Evolutionary conservation across 2,329 filamentous ascomycete genomes (phyloP), one percentile per base, ranked within the genome.

Genomic region (Camillea tinctor): DNA sequence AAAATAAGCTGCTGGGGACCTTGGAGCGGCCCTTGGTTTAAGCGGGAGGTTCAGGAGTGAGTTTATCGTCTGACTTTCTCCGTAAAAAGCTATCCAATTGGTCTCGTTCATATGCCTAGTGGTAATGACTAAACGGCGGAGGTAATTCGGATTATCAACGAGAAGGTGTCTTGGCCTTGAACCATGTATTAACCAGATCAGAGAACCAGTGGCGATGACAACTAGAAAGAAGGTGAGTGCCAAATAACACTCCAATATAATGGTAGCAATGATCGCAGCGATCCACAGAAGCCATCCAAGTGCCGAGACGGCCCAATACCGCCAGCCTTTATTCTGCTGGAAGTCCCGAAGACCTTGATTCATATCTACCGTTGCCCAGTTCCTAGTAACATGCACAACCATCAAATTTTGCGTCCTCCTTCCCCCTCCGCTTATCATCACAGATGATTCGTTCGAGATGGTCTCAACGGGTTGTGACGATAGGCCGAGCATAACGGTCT

Each of bases 21-120:
- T 19, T 44, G 15, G 15, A 2, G 48, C n/a, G 26, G 50, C 24
- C 3, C 21, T 26, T 22, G 50, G 56, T 58, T 53, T 24, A 8
- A 58, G 51, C 7, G 26, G 56, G 13, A 24, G 36, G 36, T 58
- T 58, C 30, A 58, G 56, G 7, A 58, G 26, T 2, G 56, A 58
- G 51, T 58, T 58, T 7, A 54, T 15, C 6, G 52, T 53, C 22
- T 20, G 48, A 20, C 23, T 20, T 21, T 58, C 56, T 13, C 56
- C 56, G 13, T 58, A 58, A 19, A 54, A 58, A 7, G 20, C 50
- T 13, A 54, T 11, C 56, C 51, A 58, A 21, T 58, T 21, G 13
- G 56, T 50, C 8, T 24, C 20, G 36, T 58, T 58, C 51, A 48
- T 26, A 30, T 58, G 56, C 21, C 23, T 20, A 13, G 55, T 26